Base-by-base conservation (phyloP, 495 filamentous ascomycete species). In the Penicillium bialowiezense region DNA sequence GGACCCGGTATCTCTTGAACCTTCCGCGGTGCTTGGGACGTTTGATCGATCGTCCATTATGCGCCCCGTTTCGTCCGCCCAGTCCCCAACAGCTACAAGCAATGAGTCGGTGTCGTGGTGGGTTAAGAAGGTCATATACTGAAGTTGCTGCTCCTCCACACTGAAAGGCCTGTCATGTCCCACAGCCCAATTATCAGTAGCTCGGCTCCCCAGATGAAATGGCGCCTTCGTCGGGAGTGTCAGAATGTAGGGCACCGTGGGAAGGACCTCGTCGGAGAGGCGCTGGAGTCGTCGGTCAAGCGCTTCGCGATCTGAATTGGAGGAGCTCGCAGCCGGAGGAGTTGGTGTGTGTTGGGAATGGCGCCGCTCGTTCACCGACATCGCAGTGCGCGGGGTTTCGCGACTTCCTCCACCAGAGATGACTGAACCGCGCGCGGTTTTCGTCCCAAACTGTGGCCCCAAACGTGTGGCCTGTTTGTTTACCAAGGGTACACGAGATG, bases 71-170 rank as follows among this genome's bases (percentile, higher is more conserved):
- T 69, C 72, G 57, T 78, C 75, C 15, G 76, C 76, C 77, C 77
- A 80, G 50, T 76, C 73, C 24, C 77, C 77, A 44, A 76, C 67
- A 14, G 73, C 69, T 36, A 68, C 60, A 37, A 79, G 56, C 41
- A 80, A 55, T 2, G 72, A 73, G 50, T 79, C 74, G 26, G 60
- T 62, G 48, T 72, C 60, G 60, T 71, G 63, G 48, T 78, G 72
- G n/a, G 70, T 67, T 48, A 76, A 57, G 49, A 79, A 80, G 33
- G 76, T 80, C 68, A 77, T 71, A 44, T 79, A 80, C 46, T 80
- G 77, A 44, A 80, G 66, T 58, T 74, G 64, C 41, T 79, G 68
- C 62, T 80, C 77, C 41, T 77, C 68, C 23, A 56, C 54, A 23
- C 56, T 54, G 48, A 80, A 80, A 14, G 70, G 74, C 8, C 70